A percentile compares a stretch with the other conserved stretches of the same genome.
phyloP scores from a whole-genome alignment of 345 rosid genomes.

The Lenwebbia sp. region DNA sequence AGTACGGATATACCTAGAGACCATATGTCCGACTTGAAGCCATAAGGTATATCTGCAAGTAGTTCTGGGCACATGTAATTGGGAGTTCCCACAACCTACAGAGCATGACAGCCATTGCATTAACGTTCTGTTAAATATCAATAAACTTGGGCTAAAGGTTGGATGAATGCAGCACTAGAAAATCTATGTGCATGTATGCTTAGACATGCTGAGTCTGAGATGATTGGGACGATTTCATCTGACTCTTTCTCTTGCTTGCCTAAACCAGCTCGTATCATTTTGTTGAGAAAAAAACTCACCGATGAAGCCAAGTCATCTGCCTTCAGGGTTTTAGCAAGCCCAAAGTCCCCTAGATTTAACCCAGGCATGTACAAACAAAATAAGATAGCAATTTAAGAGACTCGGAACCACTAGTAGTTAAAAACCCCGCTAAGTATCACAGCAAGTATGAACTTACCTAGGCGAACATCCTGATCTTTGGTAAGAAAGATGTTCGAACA shows the following conservation, averaged over 20 bases:
- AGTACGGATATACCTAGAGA: slow-evolving; percentile 57
- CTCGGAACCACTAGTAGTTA: neutral
- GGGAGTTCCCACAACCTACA: slow-evolving; percentile 98
- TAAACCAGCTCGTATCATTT: neutral
- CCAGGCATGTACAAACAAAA: neutral
- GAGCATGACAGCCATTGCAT: neutral
- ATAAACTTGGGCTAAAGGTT: neutral
- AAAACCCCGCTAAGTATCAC: neutral
- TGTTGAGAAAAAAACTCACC: slow-evolving; percentile 28
- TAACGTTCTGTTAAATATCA: neutral
- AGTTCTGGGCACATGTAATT: slow-evolving; percentile 99
- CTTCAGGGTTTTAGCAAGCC: slow-evolving; percentile 91
- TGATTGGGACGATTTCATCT: neutral
- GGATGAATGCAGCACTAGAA: neutral
- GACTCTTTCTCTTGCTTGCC: neutral
- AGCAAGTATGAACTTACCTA: slow-evolving; percentile 44
- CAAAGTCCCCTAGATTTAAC: slow-evolving; percentile 77
- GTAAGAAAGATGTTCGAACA: slow-evolving; percentile 98
- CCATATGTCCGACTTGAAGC: slow-evolving; percentile 99
- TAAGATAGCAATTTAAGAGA: neutral
- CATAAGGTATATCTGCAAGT: slow-evolving; percentile 96
- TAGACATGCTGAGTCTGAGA: neutral
- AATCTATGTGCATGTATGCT: neutral
- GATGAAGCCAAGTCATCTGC: slow-evolving; percentile 97
- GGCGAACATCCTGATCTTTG: slow-evolving; percentile 89